Evolutionary conservation across 2,329 filamentous ascomycete species (phyloP), one percentile per base, ranked within the genome.

Genomic region (Verticillium dahliae): DNA sequence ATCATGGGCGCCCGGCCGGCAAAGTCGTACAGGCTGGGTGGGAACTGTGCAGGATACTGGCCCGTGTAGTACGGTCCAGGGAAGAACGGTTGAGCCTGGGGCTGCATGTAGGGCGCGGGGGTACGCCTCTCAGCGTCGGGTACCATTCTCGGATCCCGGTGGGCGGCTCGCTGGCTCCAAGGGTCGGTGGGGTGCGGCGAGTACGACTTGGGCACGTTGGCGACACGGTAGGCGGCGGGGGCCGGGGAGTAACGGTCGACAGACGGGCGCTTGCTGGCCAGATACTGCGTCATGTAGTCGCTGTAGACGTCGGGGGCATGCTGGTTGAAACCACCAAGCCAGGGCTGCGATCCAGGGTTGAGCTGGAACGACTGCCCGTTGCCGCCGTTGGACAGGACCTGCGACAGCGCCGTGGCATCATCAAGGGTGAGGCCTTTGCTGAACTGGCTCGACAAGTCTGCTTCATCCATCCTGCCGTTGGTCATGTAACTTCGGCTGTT

Each of bases 331-430:
- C 79, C 74, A 7, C 71, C 70, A 57, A 71, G 71, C 81, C 81
- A 84, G 3, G 79, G 65, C 64, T 80, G 77, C 5, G 79, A 79
- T 7, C 71, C 74, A 1, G 80, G 78, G 64, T 83, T 81, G 64
- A 79, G 71, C 63, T 80, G 78, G 66, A 81, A 81, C 6, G 75
- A 71, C 58, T 76, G 76, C 4, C 68, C 62, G 45, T 50, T 50
- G 13, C 63, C 60, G 13, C 62, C 62, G 22, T 63, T 59, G 11
- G 63, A 62, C 2, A 67, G 58, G n/a, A 56, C 60, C 56, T 64
- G 60, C 35, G 63, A 58, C n/a, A 63, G 35, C 4, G 39, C 72
- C 2, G 67, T 31, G 9, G 50, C 63, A 34, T 74, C 73, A 15
- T 76, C 73, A 22, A 81, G 60, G 1, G 64, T 68, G 31, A 79